Base-by-base conservation (phyloP, 163 green algal species). In the Chlamydomonas reinhardtii region DNA sequence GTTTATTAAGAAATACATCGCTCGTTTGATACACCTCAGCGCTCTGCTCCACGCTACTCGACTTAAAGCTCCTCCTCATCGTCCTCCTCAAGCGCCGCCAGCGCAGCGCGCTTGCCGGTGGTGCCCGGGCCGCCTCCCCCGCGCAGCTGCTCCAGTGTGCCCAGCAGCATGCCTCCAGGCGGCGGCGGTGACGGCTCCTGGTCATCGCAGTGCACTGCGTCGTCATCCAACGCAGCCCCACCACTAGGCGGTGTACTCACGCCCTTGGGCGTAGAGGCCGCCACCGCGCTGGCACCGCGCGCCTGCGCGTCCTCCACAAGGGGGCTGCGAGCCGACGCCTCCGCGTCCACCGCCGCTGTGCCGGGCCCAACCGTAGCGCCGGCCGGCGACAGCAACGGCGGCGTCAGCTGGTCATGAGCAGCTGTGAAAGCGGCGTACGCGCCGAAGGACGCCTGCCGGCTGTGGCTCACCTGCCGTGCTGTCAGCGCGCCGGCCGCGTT, bases 131-230 rank as follows among this genome's bases (percentile, higher is more conserved):
- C 54, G 12, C 35, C 69, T 9, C 31, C 79, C 8, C 68, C 25
- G 0, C 66, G 65, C 77, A 84, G 31, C 52, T 85, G 24, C 3
- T 71, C 68, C 32, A 85, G 34, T 32, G 68, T 43, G 8, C 52
- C 69, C 69, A 77, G 54, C 68, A 85, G 69, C 79, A 85, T 85
- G 22, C 52, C 22, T 8, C 32, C 34, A 12, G 79, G 79, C 79
- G 79, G 68, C 48, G 52, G 61, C 68, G 32, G 24, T 32, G 25
- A 29, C 27, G 15, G 27, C 25, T 59, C 79, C 68, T 85, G 68
- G 34, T 85, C 79, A 14, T 85, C 68, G 4, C 68, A 72, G 8
- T 70, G n/a, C 17, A 72, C 25, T 2, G 62, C 68, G 32, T 85
- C 79, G 12, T 85, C 79, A 16, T 84, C 77, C 37, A 29, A 25